These are phyloP conservation scores for Tylopilus sp. DNA, from an alignment of 1,284 basidiomycete species.

Conservation along the genomic window DNA sequence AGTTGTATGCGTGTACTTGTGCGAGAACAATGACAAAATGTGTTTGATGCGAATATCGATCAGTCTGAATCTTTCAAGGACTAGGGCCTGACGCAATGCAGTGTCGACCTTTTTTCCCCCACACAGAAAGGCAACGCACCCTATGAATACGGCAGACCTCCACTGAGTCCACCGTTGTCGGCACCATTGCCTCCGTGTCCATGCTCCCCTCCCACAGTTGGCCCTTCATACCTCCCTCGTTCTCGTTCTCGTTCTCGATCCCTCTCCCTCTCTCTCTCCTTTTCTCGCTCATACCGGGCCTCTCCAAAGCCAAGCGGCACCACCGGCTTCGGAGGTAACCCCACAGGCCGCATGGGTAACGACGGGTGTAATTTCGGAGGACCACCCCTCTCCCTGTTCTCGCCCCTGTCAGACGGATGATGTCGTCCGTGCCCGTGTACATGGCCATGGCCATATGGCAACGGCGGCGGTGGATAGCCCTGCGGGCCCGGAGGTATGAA, in stretches of 20 bases:
- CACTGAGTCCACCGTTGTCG: constrained; percentile 18
- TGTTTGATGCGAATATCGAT: constrained; percentile 9
- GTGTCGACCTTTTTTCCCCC: not conserved
- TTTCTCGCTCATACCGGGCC: constrained; percentile 22
- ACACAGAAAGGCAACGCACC: not conserved
- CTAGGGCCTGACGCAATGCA: not conserved
- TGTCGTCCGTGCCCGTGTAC: constrained; percentile 15
- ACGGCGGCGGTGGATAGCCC: constrained; percentile 21
- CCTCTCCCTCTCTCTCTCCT: constrained; percentile 4
- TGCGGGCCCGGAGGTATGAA: constrained; percentile 19
- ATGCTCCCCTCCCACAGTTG: constrained; percentile 3
- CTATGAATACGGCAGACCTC: constrained; percentile 25
- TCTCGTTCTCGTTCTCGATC: constrained; percentile 15
- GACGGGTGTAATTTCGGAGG: constrained; percentile 18
- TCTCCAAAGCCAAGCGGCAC: constrained; percentile 16
- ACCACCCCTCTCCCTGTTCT: constrained; percentile 16
- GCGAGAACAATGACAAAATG: constrained; percentile 11
- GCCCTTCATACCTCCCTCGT: constrained; percentile 12
- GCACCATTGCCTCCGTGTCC: constrained; percentile 10
- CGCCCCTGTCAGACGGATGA: constrained; percentile 14
- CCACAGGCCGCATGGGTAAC: constrained; percentile 18
- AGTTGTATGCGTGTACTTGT: constrained; percentile 18
- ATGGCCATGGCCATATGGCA: constrained; percentile 10
- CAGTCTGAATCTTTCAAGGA: not conserved
- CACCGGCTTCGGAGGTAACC: constrained; percentile 20